Conservation (phyloP, 306 rosid genomes). For the Lathyrus oleraceus region DNA sequence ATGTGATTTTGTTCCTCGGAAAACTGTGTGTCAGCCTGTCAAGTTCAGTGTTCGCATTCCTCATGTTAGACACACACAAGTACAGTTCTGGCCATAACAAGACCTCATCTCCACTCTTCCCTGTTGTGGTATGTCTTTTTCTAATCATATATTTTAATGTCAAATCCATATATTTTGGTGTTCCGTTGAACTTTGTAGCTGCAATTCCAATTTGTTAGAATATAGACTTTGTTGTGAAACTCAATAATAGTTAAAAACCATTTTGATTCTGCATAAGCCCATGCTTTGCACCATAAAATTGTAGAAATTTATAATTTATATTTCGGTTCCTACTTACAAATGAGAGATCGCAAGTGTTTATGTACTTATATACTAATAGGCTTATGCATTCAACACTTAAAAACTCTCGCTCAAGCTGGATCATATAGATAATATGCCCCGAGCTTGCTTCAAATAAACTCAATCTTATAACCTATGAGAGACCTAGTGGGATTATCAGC, state of each 20-base stretch:
- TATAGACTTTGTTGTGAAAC: neutral
- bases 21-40: conserved; percentile 89
- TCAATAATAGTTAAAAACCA: conserved; percentile 5
- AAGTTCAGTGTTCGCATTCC: conserved; percentile 89
- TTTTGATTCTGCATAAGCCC: neutral
- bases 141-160: neutral
- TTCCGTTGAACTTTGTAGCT: too few relatives aligned
- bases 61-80: conserved; percentile 87
- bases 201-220: neutral
- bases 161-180: too few relatives aligned
- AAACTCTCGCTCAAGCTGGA: neutral
- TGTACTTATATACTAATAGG: neutral
- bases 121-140: conserved; percentile 75
- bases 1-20: conserved; percentile 90
- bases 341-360: neutral
- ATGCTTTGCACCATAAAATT: neutral
- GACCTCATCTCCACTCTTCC: conserved; percentile 94
- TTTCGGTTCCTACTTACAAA: neutral
- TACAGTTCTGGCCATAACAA: conserved; percentile 76
- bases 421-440: neutral
- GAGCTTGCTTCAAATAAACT: neutral
- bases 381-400: neutral
- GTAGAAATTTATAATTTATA: neutral
- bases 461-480: neutral
- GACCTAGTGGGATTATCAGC: neutral